phyloP scores from a whole-genome alignment of 768 basidiomycete genomes.

The Leccinum subgranulosum region DNA sequence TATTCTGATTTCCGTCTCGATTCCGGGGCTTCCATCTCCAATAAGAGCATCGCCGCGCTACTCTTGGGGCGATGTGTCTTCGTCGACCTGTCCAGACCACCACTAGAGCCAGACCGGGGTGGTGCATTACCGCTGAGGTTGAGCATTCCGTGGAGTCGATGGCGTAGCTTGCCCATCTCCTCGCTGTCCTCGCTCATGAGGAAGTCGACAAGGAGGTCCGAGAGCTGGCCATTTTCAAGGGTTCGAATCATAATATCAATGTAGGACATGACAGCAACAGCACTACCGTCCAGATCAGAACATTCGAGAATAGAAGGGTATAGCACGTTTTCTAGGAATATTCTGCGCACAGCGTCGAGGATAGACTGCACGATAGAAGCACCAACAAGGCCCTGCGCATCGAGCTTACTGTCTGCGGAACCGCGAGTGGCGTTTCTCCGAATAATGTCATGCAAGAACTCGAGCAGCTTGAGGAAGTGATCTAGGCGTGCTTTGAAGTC shows the following conservation, averaged over 20 bases:
- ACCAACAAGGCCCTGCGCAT: constrained; percentile 68
- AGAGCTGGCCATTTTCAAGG: constrained; percentile 63
- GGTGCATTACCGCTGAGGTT: constrained; percentile 37
- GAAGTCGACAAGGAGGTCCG: constrained; percentile 71
- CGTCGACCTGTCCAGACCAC: constrained; percentile 36
- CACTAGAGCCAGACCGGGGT: constrained; percentile 30
- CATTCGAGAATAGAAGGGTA: constrained; percentile 94
- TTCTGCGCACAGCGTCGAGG: constrained; percentile 73
- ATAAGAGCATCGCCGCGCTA: constrained; percentile 86
- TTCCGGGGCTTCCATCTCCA: constrained; percentile 80
- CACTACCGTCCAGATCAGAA: constrained; percentile 90
- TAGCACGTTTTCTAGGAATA: constrained; percentile 90
- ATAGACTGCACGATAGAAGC: constrained; percentile 81
- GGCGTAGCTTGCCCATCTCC: constrained; percentile 48
- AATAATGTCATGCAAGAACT: constrained; percentile 89
- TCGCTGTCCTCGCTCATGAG: constrained; percentile 84
- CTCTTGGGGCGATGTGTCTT: constrained; percentile 69
- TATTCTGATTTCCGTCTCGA: constrained; percentile 73
- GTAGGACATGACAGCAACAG: constrained; percentile 94
- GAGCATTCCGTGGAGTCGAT: constrained; percentile 40
- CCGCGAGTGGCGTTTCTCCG: constrained; percentile 55
- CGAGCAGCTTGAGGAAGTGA: constrained; percentile 85
- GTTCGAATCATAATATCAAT: constrained; percentile 85
- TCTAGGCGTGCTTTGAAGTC: constrained; percentile 82
- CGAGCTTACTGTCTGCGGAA: constrained; percentile 34